Conservation (phyloP, 1,284 basidiomycete genomes). For the Ustilago bromivora region DNA sequence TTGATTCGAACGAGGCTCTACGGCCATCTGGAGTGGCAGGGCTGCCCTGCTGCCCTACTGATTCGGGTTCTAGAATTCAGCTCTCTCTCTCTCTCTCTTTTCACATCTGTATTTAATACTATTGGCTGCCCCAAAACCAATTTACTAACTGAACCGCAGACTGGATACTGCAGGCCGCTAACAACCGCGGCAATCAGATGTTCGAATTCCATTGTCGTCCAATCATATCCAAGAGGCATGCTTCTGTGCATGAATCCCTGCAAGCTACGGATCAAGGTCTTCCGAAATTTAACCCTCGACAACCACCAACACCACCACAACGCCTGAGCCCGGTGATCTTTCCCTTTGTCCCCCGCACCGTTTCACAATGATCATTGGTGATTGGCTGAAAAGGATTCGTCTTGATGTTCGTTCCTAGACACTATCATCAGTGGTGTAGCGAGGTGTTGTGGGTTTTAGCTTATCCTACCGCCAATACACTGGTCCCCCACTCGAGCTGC, state of each 20-base stretch:
- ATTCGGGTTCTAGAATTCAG: too few relatives aligned
- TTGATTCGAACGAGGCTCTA: background rate
- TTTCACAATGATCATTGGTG: slow-evolving; percentile 2
- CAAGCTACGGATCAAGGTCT: slow-evolving; percentile 14
- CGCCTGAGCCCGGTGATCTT: background rate
- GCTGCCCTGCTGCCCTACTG: too few relatives aligned
- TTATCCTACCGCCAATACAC: background rate
- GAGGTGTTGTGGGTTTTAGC: background rate
- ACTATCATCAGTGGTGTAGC: background rate
- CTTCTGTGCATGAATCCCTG: slow-evolving; percentile 2
- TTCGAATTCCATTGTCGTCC: background rate
- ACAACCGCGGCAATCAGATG: slow-evolving; percentile 7
- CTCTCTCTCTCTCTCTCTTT: too few relatives aligned
- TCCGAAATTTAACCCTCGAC: slow-evolving; percentile 2
- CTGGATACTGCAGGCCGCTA: background rate
- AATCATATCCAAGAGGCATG: background rate
- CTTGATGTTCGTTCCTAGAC: background rate
- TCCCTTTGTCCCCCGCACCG: background rate
- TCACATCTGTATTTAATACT: background rate
- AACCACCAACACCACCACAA: background rate
- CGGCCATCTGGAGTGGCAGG: slow-evolving; percentile 10
- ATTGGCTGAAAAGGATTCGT: too few relatives aligned
- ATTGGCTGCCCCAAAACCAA: background rate
- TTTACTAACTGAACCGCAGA: slow-evolving; percentile 4
- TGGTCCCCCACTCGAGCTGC: too few relatives aligned